These are phyloP conservation scores for Septoria petroselini DNA, from an alignment of 2,329 filamentous ascomycete species.

Conservation along the genomic window DNA sequence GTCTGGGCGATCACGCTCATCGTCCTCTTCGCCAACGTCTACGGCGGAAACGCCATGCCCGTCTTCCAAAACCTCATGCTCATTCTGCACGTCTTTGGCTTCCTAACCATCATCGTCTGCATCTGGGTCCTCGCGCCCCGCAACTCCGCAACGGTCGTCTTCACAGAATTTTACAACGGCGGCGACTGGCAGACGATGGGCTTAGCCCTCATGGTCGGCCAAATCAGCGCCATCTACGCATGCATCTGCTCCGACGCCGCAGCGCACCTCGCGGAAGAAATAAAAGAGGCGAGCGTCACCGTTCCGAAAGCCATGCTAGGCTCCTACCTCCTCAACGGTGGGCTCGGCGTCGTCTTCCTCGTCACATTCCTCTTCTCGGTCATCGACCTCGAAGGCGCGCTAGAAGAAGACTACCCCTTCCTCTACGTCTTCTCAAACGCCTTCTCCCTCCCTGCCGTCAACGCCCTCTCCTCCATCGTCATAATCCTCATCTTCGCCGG, in stretches of 20 bases:
- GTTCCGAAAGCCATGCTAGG: conserved; percentile 35
- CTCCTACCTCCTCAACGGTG: conserved; percentile 36
- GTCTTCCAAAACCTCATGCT: conserved; percentile 41
- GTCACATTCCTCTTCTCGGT: conserved; percentile 36
- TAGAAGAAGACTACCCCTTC: conserved; percentile 32
- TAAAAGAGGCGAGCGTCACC: conserved; percentile 32
- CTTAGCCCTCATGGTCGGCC: conserved; percentile 36
- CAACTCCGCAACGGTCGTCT: conserved; percentile 34
- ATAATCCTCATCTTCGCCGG: conserved; percentile 28
- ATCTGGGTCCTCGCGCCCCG: conserved; percentile 34
- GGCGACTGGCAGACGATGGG: conserved; percentile 41
- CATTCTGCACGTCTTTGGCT: conserved; percentile 41
- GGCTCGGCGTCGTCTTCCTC: conserved; percentile 36
- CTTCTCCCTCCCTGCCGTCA: conserved; percentile 33
- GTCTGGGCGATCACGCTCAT: conserved; percentile 47
- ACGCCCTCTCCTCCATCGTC: conserved; percentile 27
- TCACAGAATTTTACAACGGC: conserved; percentile 39
- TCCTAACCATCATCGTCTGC: conserved; percentile 34
- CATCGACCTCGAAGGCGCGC: conserved; percentile 34
- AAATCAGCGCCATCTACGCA: conserved; percentile 33
- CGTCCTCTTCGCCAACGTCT: conserved; percentile 45
- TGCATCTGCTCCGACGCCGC: conserved; percentile 25
- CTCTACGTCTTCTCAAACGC: conserved; percentile 35
- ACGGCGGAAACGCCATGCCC: conserved; percentile 37
- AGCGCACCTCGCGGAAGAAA: conserved; percentile 34